Conservation (phyloP, 2,329 filamentous ascomycete species). For the Orbilia ellipsospora region DNA sequence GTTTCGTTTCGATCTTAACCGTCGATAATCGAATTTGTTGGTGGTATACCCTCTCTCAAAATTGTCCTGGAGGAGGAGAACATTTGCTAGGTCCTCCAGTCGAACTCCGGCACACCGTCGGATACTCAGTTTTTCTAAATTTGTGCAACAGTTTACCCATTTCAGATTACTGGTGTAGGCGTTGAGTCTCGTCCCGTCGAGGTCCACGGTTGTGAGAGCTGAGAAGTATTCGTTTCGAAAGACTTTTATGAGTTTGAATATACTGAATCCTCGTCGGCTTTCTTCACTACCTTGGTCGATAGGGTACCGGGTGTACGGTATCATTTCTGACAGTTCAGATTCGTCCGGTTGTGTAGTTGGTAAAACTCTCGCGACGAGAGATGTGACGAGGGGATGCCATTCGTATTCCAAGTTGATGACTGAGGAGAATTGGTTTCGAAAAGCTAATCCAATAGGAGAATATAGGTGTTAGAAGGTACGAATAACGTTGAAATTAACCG, state of each 20-base stretch:
- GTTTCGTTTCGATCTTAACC: not conserved
- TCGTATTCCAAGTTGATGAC: not conserved
- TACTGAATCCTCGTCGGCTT: constrained; percentile 7
- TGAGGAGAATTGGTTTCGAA: not conserved
- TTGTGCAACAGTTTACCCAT: constrained; percentile 21
- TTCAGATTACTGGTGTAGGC: not conserved
- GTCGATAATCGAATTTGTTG: not conserved
- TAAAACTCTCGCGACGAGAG: not conserved
- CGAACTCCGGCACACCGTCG: constrained; percentile 21
- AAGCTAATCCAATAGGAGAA: not conserved
- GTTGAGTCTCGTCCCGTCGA: constrained; percentile 14
- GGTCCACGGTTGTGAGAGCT: constrained; percentile 5
- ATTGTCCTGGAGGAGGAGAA: not conserved
- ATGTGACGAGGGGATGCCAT: constrained; percentile 26
- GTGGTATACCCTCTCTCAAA: not conserved
- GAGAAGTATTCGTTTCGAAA: constrained; percentile 25
- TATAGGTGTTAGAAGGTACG: not conserved
- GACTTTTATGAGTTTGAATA: constrained; percentile 18
- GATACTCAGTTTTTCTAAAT: constrained; percentile 18
- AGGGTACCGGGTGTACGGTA: constrained; percentile 18
- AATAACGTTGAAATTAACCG: not conserved
- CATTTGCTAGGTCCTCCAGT: constrained; percentile 1
- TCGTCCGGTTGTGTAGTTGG: not conserved
- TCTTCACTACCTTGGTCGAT: constrained; percentile 4
- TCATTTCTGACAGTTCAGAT: not conserved